Evolutionary conservation across 176 grass and related monocot species (phyloP).

Genomic region (Triticum urartu): DNA sequence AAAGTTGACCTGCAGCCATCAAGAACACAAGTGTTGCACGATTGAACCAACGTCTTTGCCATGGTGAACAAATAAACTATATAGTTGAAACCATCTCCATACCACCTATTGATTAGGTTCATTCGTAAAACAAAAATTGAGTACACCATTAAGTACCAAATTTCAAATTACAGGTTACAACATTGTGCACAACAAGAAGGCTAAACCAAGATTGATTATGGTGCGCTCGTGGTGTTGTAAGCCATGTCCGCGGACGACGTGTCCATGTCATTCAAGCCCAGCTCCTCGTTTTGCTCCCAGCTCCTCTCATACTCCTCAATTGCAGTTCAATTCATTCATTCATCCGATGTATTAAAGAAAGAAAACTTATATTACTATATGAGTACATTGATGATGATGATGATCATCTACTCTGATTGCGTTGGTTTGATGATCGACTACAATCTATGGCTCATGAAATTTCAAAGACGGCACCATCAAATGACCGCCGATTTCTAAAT

Average conservation of each 20-base stretch:
- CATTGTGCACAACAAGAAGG: neutral
- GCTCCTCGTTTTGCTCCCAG: slow-evolving; percentile 94
- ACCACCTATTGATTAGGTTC: no score
- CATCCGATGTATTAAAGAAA: no score
- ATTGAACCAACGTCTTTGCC: no score
- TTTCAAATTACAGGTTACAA: slow-evolving; percentile 10
- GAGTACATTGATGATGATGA: no score
- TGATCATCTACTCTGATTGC: no score
- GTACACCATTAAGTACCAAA: neutral
- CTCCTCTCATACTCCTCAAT: slow-evolving; percentile 83
- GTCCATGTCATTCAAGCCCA: slow-evolving; percentile 96
- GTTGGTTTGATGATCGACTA: no score
- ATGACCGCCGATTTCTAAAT: no score
- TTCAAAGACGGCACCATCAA: no score
- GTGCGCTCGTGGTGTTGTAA: slow-evolving; percentile 42
- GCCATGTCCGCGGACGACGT: slow-evolving; percentile 75
- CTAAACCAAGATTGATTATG: neutral
- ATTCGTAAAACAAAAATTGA: neutral
- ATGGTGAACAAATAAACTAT: neutral
- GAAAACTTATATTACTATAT: no score
- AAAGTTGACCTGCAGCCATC: no score
- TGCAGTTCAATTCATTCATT: slow-evolving; percentile 38
- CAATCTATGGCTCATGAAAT: no score
- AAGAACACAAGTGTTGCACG: no score
- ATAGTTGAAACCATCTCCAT: neutral